Conservation (phyloP, 371 early-diverging fungal genomes). For the Sporodiniella umbellata region DNA sequence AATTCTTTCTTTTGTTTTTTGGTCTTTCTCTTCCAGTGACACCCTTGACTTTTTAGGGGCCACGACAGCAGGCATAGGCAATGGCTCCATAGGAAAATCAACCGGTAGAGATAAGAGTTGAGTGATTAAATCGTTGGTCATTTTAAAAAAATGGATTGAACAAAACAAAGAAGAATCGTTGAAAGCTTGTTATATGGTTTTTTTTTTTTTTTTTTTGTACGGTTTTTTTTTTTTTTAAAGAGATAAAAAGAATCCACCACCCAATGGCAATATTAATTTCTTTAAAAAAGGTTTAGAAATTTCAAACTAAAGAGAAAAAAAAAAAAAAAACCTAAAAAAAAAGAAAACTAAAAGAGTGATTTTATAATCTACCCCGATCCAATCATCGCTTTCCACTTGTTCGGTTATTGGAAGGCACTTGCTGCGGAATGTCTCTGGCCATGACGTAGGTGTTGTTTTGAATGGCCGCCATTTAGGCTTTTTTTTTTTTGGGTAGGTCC, state of each 20-base stretch:
- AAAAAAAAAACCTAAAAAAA: constrained; percentile 18
- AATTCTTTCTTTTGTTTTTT: constrained; percentile 62
- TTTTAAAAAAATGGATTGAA: no score
- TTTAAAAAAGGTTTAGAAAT: constrained; percentile 21
- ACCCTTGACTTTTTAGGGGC: constrained; percentile 28
- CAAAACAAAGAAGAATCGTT: no score
- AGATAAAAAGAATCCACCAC: constrained; percentile 26
- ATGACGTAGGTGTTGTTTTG: not conserved
- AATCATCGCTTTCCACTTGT: not conserved
- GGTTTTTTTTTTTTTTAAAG: constrained; percentile 3
- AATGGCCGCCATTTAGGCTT: not conserved
- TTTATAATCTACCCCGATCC: not conserved
- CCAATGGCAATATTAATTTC: constrained; percentile 41
- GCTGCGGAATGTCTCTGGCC: not conserved
- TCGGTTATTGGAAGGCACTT: no score
- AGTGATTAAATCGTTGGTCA: constrained; percentile 19
- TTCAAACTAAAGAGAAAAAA: constrained; percentile 15
- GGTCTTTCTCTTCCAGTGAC: constrained; percentile 43
- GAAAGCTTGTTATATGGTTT: no score
- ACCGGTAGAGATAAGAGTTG: constrained; percentile 27
- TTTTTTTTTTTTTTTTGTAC: no score
- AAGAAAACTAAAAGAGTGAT: constrained; percentile 1
- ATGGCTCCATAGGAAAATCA: constrained; percentile 29
- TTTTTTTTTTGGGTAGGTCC: no score
- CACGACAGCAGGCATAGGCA: constrained; percentile 6